Conservation (phyloP, 1,284 basidiomycete species). For the Ganoderma boninense region DNA sequence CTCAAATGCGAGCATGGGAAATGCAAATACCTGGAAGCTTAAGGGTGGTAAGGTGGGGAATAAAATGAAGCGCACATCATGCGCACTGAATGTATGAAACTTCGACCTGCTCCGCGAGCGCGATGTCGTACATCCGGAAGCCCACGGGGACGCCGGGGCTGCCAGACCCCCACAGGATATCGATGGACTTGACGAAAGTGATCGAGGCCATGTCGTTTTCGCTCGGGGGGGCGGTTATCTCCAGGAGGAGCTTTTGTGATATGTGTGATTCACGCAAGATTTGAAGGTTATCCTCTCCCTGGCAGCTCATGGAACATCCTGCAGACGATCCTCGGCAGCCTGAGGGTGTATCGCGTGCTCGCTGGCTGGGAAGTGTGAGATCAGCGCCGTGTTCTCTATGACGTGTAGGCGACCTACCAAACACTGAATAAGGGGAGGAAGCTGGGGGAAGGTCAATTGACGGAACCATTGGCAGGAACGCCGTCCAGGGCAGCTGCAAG, state of each 20-base stretch:
- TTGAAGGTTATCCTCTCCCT: background rate
- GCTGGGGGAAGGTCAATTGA: background rate
- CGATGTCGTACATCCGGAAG: background rate
- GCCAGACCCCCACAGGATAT: background rate
- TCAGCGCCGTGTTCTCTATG: background rate
- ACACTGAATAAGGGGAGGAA: background rate
- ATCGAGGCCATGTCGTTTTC: background rate
- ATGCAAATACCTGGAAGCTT: background rate
- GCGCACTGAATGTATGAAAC: background rate
- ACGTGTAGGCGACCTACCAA: background rate
- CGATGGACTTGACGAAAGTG: background rate
- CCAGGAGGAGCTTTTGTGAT: background rate
- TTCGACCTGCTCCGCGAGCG: background rate
- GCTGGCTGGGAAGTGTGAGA: background rate
- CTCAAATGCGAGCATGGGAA: background rate
- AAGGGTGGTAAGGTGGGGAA: background rate
- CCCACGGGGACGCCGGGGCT: background rate
- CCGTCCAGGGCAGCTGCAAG: slow-evolving; percentile 2
- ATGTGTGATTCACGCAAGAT: background rate
- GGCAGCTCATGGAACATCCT: background rate
- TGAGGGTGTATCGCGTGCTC: background rate
- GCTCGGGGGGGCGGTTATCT: background rate
- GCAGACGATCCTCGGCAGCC: background rate
- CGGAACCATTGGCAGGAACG: background rate
- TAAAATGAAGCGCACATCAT: background rate